Conservation (phyloP, 1,284 basidiomycete genomes). For the Apiotrichum mycotoxinovorans region DNA sequence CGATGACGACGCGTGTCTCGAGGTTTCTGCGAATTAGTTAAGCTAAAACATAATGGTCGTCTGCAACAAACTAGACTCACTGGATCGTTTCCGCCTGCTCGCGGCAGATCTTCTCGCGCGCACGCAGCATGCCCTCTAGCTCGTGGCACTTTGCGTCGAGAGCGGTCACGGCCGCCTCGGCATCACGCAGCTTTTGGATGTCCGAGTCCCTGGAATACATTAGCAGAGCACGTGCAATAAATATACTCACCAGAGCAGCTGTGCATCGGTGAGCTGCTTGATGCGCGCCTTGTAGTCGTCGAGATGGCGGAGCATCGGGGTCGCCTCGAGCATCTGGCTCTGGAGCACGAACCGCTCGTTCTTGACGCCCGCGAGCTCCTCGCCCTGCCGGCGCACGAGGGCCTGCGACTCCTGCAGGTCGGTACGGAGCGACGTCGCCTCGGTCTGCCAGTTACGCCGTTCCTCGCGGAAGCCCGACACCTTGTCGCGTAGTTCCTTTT, state of each 20-base stretch:
- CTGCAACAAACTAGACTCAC: slow-evolving; percentile 5
- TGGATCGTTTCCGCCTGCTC: slow-evolving; percentile 21
- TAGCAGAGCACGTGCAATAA: neutral
- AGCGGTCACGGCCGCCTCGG: slow-evolving; percentile 19
- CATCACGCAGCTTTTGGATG: slow-evolving; percentile 27
- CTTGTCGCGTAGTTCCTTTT: slow-evolving; percentile 41
- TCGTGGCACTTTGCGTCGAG: slow-evolving; percentile 24
- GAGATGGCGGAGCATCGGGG: slow-evolving; percentile 40
- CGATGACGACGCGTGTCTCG: slow-evolving; percentile 6
- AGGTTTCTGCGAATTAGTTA: neutral
- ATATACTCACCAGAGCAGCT: slow-evolving; percentile 36
- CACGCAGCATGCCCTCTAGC: slow-evolving; percentile 25
- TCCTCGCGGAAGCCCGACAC: slow-evolving; percentile 39
- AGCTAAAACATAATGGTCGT: neutral
- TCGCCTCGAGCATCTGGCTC: slow-evolving; percentile 36
- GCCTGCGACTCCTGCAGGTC: slow-evolving; percentile 33
- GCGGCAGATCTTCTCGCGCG: slow-evolving; percentile 23
- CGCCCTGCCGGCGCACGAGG: slow-evolving; percentile 28
- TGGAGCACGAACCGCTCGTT: slow-evolving; percentile 45
- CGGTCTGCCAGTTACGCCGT: slow-evolving; percentile 37
- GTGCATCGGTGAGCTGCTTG: slow-evolving; percentile 39
- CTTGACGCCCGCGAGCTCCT: slow-evolving; percentile 42
- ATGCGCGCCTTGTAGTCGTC: slow-evolving; percentile 42
- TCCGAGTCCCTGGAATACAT: slow-evolving; percentile 31
- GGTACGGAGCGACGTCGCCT: slow-evolving; percentile 30